Percentiles rank a stretch among this genome's conserved stretches.
Evolutionary conservation across 306 rosid genomes (phyloP).

Genomic region (Oemleria cerasiformis): DNA sequence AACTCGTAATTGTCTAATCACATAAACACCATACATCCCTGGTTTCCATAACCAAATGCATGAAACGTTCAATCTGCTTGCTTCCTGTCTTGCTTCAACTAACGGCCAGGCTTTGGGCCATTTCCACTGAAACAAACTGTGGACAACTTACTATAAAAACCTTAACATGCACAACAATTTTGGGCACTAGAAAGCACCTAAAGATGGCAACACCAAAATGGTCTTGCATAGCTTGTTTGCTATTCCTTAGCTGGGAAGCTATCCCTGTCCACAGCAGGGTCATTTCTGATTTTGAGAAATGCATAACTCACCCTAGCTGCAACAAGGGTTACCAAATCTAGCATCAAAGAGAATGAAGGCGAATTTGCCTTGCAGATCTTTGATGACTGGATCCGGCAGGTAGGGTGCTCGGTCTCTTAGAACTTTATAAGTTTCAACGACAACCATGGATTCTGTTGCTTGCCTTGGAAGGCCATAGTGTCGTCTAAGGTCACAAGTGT

Average conservation of each 20-base stretch:
- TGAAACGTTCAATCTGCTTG: not conserved
- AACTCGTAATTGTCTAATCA: conserved; percentile 12
- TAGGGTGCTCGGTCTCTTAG: conserved; percentile 63
- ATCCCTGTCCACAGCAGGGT: conserved; percentile 2
- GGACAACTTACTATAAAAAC: not conserved
- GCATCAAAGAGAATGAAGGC: conserved; percentile 56
- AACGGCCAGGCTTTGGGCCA: conserved; percentile 2
- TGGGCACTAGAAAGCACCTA: not conserved
- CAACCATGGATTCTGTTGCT: conserved; percentile 62
- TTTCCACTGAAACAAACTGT: not conserved
- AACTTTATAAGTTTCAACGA: conserved; percentile 53
- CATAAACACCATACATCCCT: conserved; percentile 12
- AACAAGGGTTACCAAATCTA: conserved; percentile 33
- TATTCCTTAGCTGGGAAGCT: conserved; percentile 16
- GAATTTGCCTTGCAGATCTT: conserved; percentile 58
- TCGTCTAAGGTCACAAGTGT: conserved; percentile 43
- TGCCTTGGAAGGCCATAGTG: conserved; percentile 56
- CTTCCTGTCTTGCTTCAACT: no score
- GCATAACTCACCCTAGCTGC: conserved; percentile 46
- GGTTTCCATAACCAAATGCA: conserved; percentile 10
- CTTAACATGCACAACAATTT: not conserved
- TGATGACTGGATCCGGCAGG: conserved; percentile 61
- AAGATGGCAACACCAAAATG: conserved; percentile 14
- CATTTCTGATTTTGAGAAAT: not conserved
- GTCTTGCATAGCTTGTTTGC: not conserved